Base-by-base conservation (phyloP, 2,329 filamentous ascomycete genomes). In the Colletotrichum australisinense region DNA sequence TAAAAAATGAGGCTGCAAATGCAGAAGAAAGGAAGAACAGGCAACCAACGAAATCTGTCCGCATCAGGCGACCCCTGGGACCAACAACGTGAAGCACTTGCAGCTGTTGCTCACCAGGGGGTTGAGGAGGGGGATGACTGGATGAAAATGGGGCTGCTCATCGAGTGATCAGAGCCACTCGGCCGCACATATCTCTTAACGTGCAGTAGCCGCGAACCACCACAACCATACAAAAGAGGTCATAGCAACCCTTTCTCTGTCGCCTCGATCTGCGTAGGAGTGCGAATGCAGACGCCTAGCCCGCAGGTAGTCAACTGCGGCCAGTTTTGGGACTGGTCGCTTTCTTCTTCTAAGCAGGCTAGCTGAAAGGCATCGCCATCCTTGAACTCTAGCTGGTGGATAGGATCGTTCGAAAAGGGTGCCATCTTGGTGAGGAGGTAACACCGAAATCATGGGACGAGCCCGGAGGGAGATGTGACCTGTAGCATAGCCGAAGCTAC, bases 61-160 rank as follows among this genome's bases (percentile, higher is more conserved):
- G 26, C 24, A 49, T 24, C n/a, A 49, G 63, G 49, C 49, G 56
- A 11, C 26, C 35, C 35, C n/a, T 26, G 49, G 49, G 24, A 26
- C 19, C 32, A 56, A 64, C 46, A 56, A 35, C n/a, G 59, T 52
- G n/a, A 49, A 22, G 35, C 32, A 67, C 52, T 56, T 56, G 35
- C 53, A 49, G 35, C 30, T 24, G 14, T n/a, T 26, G n/a, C n/a
- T 53, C 9, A n/a, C n/a, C 19, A 62, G 9, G 49, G 11, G 55
- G 16, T 9, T 9, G 42, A n/a, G 42, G 19, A 49, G 56, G 55
- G 46, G 64, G 59, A 64, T 69, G 67, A 64, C 67, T 64, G 59
- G 63, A 64, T 49, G 59, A 58, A 69, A 69, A 69, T 53, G 52
- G 59, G 67, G 67, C 67, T 57, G 35, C 38, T 62, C 26, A 57